phyloP scores from a whole-genome alignment of 768 basidiomycete genomes.

The Psilocybe subaeruginosa region DNA sequence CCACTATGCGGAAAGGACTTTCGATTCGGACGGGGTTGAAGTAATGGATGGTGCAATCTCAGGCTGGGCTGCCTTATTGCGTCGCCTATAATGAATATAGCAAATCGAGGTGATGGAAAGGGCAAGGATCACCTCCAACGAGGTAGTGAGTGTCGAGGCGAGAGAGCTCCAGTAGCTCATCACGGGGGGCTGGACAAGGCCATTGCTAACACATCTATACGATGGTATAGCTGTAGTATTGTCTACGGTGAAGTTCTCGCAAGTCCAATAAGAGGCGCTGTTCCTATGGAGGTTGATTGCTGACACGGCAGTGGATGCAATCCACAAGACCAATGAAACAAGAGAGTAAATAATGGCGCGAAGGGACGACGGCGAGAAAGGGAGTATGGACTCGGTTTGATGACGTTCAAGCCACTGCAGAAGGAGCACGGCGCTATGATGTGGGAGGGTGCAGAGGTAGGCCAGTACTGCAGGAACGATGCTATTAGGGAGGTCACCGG shows the following conservation, averaged over 20 bases:
- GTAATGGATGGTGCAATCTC: not conserved
- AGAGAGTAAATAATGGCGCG: not conserved
- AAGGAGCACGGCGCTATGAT: not conserved
- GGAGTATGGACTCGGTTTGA: slow-evolving; percentile 4
- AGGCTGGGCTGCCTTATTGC: not conserved
- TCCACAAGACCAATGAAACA: not conserved
- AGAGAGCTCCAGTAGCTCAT: not conserved
- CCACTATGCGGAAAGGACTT: not conserved
- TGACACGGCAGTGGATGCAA: not conserved
- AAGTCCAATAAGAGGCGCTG: too few species aligned
- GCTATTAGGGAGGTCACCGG: too few species aligned
- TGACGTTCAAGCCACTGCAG: slow-evolving; percentile 3
- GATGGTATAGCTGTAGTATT: too few species aligned
- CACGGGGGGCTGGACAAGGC: too few species aligned
- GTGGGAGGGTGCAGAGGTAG: not conserved
- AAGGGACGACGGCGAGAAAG: not conserved
- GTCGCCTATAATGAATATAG: not conserved
- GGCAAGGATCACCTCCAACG: not conserved
- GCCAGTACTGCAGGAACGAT: not conserved
- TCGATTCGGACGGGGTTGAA: not conserved
- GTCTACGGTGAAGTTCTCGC: not conserved
- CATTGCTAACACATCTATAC: too few species aligned
- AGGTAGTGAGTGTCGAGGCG: not conserved
- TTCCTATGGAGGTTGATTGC: not conserved
- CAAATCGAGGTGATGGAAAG: not conserved